Evolutionary conservation across 1,284 basidiomycete species (phyloP).

Genomic region (Takashimella tepidaria): DNA sequence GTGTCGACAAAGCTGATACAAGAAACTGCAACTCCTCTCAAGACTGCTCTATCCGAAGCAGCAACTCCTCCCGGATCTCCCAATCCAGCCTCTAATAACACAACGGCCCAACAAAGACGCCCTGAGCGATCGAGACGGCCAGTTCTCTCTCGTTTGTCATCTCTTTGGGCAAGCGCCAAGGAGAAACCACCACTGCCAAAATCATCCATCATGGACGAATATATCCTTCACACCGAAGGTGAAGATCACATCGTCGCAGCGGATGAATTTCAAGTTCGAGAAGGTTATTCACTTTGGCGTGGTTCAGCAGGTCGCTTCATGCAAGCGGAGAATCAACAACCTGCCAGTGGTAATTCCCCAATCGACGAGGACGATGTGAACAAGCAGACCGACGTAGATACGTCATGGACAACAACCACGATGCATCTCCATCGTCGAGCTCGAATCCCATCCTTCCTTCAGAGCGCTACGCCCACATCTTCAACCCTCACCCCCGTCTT

Average conservation of each 20-base stretch:
- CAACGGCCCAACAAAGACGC: neutral
- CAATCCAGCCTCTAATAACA: neutral
- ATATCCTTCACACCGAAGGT: slow-evolving; percentile 7
- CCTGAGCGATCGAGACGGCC: neutral
- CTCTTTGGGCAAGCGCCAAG: slow-evolving; percentile 2
- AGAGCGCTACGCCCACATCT: slow-evolving; percentile 1
- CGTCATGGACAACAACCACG: neutral
- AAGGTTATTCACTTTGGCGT: slow-evolving; percentile 4
- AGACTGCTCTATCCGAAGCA: slow-evolving; percentile 4
- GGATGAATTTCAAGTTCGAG: slow-evolving; percentile 1
- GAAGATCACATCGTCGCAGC: slow-evolving; percentile 4
- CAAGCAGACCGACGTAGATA: slow-evolving; percentile 1
- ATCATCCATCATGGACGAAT: slow-evolving; percentile 10
- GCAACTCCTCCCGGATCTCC: neutral
- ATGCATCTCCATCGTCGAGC: slow-evolving; percentile 2
- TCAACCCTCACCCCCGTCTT: slow-evolving; percentile 6
- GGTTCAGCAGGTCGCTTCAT: slow-evolving; percentile 5
- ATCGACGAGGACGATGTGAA: slow-evolving; percentile 1
- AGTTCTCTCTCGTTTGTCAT: slow-evolving; percentile 4
- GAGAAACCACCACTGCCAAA: slow-evolving; percentile 9
- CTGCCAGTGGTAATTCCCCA: neutral
- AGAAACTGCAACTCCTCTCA: slow-evolving; percentile 9
- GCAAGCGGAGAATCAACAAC: neutral
- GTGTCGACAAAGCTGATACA: slow-evolving; percentile 8
- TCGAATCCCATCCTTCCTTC: slow-evolving; percentile 6